phyloP scores from a whole-genome alignment of 495 filamentous ascomycete species.

The Hypoxylon subgilvum region DNA sequence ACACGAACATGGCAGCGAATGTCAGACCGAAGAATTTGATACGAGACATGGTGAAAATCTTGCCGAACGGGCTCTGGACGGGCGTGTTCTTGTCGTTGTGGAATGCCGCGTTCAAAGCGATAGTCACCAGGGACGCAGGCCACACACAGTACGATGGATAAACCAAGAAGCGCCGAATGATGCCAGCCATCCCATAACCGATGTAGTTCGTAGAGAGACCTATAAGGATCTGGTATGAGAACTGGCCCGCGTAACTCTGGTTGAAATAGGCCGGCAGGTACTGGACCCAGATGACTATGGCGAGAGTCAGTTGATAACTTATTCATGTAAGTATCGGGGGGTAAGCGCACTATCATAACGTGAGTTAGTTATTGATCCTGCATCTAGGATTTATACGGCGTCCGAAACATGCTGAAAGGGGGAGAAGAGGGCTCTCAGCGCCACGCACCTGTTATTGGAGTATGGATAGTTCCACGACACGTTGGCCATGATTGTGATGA shows the following conservation, averaged over 20 bases:
- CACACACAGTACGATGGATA: slow-evolving; percentile 54
- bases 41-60: slow-evolving; percentile 42
- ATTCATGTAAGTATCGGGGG: no score
- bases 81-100: slow-evolving; percentile 43
- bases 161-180: slow-evolving; percentile 63
- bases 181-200: slow-evolving; percentile 59
- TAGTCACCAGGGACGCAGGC: slow-evolving; percentile 52
- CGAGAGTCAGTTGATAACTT: no score
- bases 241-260: slow-evolving; percentile 45
- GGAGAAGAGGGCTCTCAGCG: no score
- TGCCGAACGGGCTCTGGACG: slow-evolving; percentile 44
- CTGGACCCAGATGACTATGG: slow-evolving; percentile 55
- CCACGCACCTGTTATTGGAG: slow-evolving; percentile 50
- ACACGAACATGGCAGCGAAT: slow-evolving; percentile 48
- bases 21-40: slow-evolving; percentile 46
- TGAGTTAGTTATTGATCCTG: no score
- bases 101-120: slow-evolving; percentile 53
- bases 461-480: slow-evolving; percentile 46
- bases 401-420: no score
- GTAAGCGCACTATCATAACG: no score
- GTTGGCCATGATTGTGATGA: slow-evolving; percentile 57
- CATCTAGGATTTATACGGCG: no score
- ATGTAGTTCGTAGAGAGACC: slow-evolving; percentile 56
- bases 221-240: slow-evolving; percentile 53
- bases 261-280: slow-evolving; percentile 50